Evolutionary conservation across 202 grass and related monocot species (phyloP).

Genomic region (Setaria viridis): DNA sequence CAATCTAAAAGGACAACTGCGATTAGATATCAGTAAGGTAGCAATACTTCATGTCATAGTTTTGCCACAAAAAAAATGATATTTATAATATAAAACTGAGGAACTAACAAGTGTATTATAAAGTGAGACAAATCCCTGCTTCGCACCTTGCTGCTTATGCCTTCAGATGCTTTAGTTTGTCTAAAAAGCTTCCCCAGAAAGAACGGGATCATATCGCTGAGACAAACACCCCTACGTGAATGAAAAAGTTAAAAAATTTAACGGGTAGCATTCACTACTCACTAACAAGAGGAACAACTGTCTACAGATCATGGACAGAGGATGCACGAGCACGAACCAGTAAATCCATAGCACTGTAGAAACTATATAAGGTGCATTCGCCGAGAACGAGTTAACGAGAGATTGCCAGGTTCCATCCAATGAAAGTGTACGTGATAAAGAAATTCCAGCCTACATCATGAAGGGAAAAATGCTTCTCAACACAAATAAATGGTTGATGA

Average conservation of each 20-base stretch:
- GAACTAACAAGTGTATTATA: neutral
- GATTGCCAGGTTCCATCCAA: slow-evolving; percentile 84
- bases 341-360: slow-evolving; percentile 93
- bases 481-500: slow-evolving; percentile 20
- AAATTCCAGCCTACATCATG: slow-evolving; percentile 77
- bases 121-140: slow-evolving; percentile 28
- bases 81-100: neutral
- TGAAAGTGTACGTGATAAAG: slow-evolving; percentile 77
- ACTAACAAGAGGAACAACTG: neutral
- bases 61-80: neutral
- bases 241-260: neutral
- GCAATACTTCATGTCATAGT: slow-evolving; percentile 11
- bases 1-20: slow-evolving; percentile 64
- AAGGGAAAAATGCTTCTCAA: slow-evolving; percentile 21
- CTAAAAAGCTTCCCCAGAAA: slow-evolving; percentile 83
- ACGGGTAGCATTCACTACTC: neutral
- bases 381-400: slow-evolving; percentile 68
- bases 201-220: slow-evolving; percentile 90
- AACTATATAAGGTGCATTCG: slow-evolving; percentile 76
- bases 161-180: slow-evolving; percentile 71
- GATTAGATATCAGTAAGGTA: slow-evolving; percentile 25
- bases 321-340: slow-evolving; percentile 56
- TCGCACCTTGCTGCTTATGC: slow-evolving; percentile 75
- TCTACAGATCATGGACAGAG: slow-evolving; percentile 20
- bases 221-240: slow-evolving; percentile 83